A percentile compares a stretch with the other conserved stretches of the same genome.
Evolutionary conservation across 2,329 filamentous ascomycete species (phyloP).

Genomic region (Cladorrhinum sp.): DNA sequence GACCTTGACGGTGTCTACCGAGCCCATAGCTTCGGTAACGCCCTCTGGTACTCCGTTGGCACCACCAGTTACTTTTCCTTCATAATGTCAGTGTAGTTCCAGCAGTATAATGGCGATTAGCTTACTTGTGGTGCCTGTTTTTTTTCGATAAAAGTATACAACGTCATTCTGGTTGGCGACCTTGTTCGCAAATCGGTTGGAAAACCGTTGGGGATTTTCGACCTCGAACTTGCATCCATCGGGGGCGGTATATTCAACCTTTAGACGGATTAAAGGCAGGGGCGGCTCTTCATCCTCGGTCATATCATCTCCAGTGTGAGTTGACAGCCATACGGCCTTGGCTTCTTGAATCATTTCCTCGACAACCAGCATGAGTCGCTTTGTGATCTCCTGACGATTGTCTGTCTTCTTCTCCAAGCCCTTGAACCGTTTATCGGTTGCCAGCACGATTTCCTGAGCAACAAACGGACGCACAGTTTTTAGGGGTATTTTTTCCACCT

Average conservation of each 20-base stretch:
- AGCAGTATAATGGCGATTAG: conserved; percentile 5
- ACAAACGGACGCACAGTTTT: conserved; percentile 90
- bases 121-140: conserved; percentile 54
- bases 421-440: conserved; percentile 72
- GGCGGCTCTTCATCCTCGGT: conserved; percentile 63
- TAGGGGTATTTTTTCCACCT: conserved; percentile 74
- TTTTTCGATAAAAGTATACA: conserved; percentile 88
- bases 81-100: conserved; percentile 20
- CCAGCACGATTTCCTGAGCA: conserved; percentile 75
- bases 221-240: conserved; percentile 84
- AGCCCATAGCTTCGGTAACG: conserved; percentile 57
- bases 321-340: conserved; percentile 72
- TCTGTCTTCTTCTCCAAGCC: conserved; percentile 77
- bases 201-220: conserved; percentile 95
- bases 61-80: conserved; percentile 41
- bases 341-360: conserved; percentile 86
- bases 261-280: conserved; percentile 79
- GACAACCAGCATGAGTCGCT: conserved; percentile 72
- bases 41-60: conserved; percentile 62
- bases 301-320: conserved; percentile 63
- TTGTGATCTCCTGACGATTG: conserved; percentile 77
- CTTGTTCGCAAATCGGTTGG: conserved; percentile 82
- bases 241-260: conserved; percentile 83
- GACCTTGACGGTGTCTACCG: conserved; percentile 76
- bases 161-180: conserved; percentile 95